These are phyloP conservation scores for Acanthamoeba healyi DNA, from an alignment of 208 protist species.

Conservation along the genomic window DNA sequence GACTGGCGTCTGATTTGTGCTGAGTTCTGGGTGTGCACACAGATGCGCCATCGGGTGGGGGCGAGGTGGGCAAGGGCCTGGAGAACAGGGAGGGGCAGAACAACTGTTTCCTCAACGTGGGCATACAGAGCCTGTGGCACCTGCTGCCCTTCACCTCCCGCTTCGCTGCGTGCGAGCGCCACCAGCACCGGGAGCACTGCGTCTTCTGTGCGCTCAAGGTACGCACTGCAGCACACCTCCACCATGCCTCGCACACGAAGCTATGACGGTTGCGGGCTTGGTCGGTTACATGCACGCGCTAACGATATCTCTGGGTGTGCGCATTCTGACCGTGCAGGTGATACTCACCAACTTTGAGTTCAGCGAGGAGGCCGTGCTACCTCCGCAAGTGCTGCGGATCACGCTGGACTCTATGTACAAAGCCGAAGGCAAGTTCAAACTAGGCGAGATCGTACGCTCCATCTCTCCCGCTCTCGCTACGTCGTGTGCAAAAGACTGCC, in stretches of 20 bases:
- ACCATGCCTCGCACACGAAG: no score
- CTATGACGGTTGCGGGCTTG: no score
- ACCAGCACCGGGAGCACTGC: conserved; percentile 23
- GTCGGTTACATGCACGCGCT: no score
- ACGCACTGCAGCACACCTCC: no score
- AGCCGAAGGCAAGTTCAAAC: conserved; percentile 32
- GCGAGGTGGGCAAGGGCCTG: conserved; percentile 19
- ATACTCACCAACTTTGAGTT: conserved; percentile 42
- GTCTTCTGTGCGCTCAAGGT: conserved; percentile 59
- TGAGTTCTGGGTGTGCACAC: no score
- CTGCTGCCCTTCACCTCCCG: conserved; percentile 8
- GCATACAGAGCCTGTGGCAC: conserved; percentile 41
- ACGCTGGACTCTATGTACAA: not conserved
- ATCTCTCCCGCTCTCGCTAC: not conserved
- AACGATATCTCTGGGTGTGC: no score
- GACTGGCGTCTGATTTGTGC: no score
- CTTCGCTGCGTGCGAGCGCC: not conserved
- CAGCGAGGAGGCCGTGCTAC: conserved; percentile 44
- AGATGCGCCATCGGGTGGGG: not conserved
- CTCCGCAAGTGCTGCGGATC: not conserved
- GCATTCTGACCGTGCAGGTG: not conserved
- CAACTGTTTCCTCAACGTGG: conserved; percentile 48
- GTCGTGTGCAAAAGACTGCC: no score
- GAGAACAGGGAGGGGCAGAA: conserved; percentile 14
- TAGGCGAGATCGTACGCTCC: conserved; percentile 31